Conservation (phyloP, 2,329 filamentous ascomycete genomes). For the Cordyceps sp. region DNA sequence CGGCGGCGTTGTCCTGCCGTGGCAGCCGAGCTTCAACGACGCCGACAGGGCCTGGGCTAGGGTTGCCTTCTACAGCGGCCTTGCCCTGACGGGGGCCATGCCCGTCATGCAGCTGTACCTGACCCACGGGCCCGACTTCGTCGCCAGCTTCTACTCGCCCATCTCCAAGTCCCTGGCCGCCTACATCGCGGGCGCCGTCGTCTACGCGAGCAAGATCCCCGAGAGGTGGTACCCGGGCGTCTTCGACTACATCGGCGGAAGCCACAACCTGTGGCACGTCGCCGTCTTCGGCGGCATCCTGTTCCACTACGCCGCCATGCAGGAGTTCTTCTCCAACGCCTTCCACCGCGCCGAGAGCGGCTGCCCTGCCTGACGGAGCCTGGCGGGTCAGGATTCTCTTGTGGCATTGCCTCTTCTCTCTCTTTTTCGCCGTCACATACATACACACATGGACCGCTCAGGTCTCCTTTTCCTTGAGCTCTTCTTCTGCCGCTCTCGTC, state of each 20-base stretch:
- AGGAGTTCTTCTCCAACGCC: slow-evolving; percentile 73
- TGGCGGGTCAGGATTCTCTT: too few species aligned
- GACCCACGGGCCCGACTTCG: slow-evolving; percentile 63
- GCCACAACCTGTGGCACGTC: slow-evolving; percentile 95
- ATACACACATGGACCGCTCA: too few species aligned
- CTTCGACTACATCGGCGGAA: slow-evolving; percentile 90
- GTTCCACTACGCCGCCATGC: slow-evolving; percentile 96
- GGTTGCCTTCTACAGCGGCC: slow-evolving; percentile 78
- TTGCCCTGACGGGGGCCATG: slow-evolving; percentile 76
- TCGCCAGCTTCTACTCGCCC: slow-evolving; percentile 77
- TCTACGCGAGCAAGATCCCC: slow-evolving; percentile 85
- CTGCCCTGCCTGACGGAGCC: slow-evolving; percentile 26
- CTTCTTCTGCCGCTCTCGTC: too few species aligned
- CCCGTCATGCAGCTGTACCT: slow-evolving; percentile 72
- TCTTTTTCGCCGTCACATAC: too few species aligned
- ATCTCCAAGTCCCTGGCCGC: slow-evolving; percentile 74
- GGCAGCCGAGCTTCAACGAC: slow-evolving; percentile 91
- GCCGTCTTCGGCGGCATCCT: slow-evolving; percentile 88
- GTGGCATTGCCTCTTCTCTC: too few species aligned
- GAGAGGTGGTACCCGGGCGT: slow-evolving; percentile 84
- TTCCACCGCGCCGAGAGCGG: slow-evolving; percentile 50
- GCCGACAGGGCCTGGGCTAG: slow-evolving; percentile 84
- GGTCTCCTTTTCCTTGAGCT: too few species aligned
- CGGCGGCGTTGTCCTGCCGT: slow-evolving; percentile 79
- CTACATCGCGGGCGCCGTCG: slow-evolving; percentile 66